Evolutionary conservation across 2,329 filamentous ascomycete genomes (phyloP).

Genomic region (Huntiella decipiens): DNA sequence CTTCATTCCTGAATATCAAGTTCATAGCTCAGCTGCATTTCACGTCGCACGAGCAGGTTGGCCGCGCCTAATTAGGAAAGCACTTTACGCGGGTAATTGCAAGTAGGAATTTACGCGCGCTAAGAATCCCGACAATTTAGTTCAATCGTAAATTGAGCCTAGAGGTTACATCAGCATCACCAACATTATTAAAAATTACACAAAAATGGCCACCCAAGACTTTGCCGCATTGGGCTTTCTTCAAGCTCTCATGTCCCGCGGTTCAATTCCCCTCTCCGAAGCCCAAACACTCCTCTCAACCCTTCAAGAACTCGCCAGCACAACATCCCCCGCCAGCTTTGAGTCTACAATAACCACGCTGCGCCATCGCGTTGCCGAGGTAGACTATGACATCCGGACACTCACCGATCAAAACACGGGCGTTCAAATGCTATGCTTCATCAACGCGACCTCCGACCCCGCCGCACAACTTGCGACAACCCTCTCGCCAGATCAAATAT

Average conservation of each 20-base stretch:
- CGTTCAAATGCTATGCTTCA: conserved; percentile 57
- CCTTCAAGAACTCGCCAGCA: conserved; percentile 43
- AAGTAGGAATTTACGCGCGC: not conserved
- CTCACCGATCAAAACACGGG: conserved; percentile 48
- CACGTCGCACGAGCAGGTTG: not conserved
- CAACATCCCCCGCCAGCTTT: conserved; percentile 40
- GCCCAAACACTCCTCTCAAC: conserved; percentile 55
- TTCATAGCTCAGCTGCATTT: not conserved
- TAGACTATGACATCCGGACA: conserved; percentile 76
- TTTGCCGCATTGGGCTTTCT: conserved; percentile 57
- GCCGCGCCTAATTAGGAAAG: not conserved
- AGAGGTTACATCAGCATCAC: not conserved
- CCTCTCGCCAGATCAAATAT: conserved; percentile 64
- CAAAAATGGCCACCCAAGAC: conserved; percentile 1
- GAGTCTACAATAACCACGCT: conserved; percentile 48
- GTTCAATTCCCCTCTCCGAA: conserved; percentile 57
- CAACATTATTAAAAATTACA: not conserved
- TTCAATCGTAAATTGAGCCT: not conserved
- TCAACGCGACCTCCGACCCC: conserved; percentile 74
- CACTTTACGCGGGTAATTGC: not conserved
- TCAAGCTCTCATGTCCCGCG: conserved; percentile 67
- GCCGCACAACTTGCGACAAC: conserved; percentile 75
- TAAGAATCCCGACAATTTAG: not conserved
- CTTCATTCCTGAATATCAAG: not conserved
- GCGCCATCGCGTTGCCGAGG: conserved; percentile 52